Conservation (phyloP, 164 flowering plant genomes). For the Liriodendron chinense region DNA sequence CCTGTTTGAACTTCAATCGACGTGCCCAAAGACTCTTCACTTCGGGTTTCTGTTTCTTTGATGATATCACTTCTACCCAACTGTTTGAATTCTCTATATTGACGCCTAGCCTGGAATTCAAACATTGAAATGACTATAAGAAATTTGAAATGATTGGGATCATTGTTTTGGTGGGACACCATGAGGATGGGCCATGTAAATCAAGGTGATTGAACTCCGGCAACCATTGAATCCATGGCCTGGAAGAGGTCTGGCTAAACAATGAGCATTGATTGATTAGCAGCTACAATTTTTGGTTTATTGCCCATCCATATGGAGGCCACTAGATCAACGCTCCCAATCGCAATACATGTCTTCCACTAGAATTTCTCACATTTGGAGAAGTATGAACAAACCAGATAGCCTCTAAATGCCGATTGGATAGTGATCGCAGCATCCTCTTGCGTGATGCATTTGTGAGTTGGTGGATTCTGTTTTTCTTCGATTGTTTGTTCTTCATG, state of each 20-base stretch:
- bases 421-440: conserved; percentile 63
- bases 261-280: background rate
- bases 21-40: conserved; percentile 54
- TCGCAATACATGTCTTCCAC: background rate
- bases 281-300: background rate
- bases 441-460: conserved; percentile 18
- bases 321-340: background rate
- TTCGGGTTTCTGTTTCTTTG: conserved; percentile 33
- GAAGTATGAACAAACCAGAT: conserved; percentile 39
- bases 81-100: conserved; percentile 10
- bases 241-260: background rate
- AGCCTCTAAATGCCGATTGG: conserved; percentile 68
- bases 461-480: conserved; percentile 28
- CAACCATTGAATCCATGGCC: too few species aligned
- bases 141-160: background rate
- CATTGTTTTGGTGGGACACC: background rate
- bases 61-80: conserved; percentile 14
- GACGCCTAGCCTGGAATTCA: conserved; percentile 52
- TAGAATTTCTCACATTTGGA: background rate
- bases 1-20: conserved; percentile 79
- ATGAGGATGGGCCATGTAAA: background rate
- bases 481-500: conserved; percentile 15
- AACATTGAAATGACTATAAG: background rate
- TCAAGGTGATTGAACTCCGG: background rate
- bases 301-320: background rate